Evolutionary conservation across 441 rosid species (phyloP).

Genomic region (Pelargonium citronellum): DNA sequence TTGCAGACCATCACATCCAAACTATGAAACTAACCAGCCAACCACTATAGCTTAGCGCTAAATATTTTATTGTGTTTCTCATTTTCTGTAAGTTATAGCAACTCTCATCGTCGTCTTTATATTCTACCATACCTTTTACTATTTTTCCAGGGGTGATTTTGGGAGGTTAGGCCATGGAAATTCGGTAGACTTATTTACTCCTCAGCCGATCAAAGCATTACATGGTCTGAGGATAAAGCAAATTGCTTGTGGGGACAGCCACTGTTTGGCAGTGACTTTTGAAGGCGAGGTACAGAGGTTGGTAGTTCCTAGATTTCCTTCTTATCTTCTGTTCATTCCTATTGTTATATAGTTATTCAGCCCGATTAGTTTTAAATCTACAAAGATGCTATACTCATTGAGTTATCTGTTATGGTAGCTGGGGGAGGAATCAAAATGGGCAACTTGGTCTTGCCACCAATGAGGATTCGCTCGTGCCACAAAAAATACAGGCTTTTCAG

Average conservation of each 20-base stretch:
- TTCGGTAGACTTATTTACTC: conserved; percentile 86
- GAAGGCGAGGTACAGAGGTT: conserved; percentile 92
- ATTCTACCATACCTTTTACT: conserved; percentile 10
- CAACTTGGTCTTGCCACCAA: conserved; percentile 92
- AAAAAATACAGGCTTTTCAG: conserved; percentile 83
- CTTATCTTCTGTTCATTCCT: neutral
- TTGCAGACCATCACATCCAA: neutral
- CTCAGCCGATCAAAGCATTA: conserved; percentile 77
- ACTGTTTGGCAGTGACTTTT: conserved; percentile 84
- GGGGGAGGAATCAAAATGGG: conserved; percentile 99
- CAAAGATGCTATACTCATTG: conserved; percentile 4
- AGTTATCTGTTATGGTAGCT: conserved; percentile 42
- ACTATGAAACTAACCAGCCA: neutral
- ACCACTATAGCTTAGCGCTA: neutral
- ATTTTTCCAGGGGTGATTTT: conserved; percentile 80
- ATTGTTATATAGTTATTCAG: no score
- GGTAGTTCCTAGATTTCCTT: conserved; percentile 8
- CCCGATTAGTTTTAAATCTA: neutral
- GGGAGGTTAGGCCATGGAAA: conserved; percentile 98
- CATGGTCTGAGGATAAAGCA: conserved; percentile 75
- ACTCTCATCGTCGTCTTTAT: no score
- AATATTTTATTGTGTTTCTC: neutral
- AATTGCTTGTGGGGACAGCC: conserved; percentile 98
- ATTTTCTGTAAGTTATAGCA: neutral
- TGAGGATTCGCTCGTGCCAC: conserved; percentile 89